Percentiles rank a stretch among this genome's conserved stretches.
These are phyloP conservation scores for Paracorniculantispora psalliotae DNA, from an alignment of 2,329 filamentous ascomycete species.

Conservation along the genomic window DNA sequence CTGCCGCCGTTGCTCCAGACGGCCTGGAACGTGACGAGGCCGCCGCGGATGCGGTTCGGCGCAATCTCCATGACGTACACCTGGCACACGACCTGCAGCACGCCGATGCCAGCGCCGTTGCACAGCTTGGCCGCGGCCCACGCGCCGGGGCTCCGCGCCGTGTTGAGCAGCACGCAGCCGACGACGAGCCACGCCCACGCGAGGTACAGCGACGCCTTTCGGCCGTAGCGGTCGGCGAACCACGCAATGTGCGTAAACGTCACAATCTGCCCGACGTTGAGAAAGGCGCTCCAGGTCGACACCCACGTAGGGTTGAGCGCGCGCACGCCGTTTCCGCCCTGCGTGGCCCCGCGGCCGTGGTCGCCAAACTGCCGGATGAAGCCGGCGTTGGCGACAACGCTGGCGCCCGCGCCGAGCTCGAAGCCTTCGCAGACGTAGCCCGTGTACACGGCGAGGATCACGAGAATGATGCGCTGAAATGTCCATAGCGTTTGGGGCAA, in stretches of 20 bases:
- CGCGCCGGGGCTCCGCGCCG: neutral
- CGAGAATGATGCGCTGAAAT: neutral
- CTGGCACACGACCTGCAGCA: neutral
- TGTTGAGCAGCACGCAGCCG: neutral
- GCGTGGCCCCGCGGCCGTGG: neutral
- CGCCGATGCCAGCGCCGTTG: neutral
- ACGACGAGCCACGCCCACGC: neutral
- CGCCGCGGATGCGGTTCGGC: neutral
- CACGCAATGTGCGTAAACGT: neutral
- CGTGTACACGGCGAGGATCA: neutral
- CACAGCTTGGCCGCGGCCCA: neutral
- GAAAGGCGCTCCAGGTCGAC: neutral
- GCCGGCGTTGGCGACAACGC: neutral
- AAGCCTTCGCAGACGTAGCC: constrained; percentile 1
- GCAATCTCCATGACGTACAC: neutral
- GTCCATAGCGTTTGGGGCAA: neutral
- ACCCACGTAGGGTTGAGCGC: neutral
- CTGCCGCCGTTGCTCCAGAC: neutral
- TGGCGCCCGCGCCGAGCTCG: neutral
- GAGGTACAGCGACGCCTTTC: neutral
- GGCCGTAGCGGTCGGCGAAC: neutral
- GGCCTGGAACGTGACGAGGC: neutral
- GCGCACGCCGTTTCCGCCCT: neutral
- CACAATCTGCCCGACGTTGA: neutral
- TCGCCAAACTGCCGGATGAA: neutral